Conservation (phyloP, 441 rosid species). For the Erysimum cheiri region DNA sequence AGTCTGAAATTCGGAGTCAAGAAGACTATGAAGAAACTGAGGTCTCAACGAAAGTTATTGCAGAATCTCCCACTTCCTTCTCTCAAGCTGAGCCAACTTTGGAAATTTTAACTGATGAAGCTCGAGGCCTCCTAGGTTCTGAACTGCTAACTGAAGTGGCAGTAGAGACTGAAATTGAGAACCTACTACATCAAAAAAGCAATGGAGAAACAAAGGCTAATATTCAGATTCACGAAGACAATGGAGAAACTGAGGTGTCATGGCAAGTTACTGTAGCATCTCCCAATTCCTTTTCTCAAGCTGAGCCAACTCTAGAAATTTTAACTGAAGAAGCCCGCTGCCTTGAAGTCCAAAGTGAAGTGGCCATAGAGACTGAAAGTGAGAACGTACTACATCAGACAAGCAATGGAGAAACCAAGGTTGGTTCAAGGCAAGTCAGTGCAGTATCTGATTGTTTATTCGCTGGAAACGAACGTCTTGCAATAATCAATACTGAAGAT, state of each 20-base stretch:
- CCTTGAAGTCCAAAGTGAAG: conserved; percentile 22
- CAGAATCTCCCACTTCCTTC: conserved; percentile 10
- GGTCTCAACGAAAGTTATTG: conserved; percentile 10
- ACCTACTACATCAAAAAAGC: background rate
- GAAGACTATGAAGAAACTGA: conserved; percentile 6
- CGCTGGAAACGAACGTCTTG: no score
- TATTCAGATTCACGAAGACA: background rate
- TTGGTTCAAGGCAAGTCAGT: conserved; percentile 23
- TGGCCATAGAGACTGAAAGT: conserved; percentile 9
- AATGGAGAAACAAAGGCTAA: conserved; percentile 2
- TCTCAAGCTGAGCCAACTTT: conserved; percentile 21
- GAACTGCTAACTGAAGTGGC: background rate
- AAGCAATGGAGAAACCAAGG: conserved; percentile 25
- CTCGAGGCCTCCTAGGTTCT: conserved; percentile 13
- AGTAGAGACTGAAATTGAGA: background rate
- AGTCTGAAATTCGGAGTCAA: conserved; percentile 9
- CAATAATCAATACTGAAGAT: no score
- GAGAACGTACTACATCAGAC: conserved; percentile 28
- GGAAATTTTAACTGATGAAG: conserved; percentile 7
- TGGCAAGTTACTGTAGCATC: conserved; percentile 2
- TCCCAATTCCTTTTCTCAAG: conserved; percentile 21
- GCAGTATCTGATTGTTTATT: no score
- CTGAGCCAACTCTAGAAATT: conserved; percentile 16
- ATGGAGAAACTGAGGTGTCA: conserved; percentile 30
- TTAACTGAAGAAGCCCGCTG: conserved; percentile 17